Conservation (phyloP, 2,329 filamentous ascomycete species). For the Alternaria gaisen region DNA sequence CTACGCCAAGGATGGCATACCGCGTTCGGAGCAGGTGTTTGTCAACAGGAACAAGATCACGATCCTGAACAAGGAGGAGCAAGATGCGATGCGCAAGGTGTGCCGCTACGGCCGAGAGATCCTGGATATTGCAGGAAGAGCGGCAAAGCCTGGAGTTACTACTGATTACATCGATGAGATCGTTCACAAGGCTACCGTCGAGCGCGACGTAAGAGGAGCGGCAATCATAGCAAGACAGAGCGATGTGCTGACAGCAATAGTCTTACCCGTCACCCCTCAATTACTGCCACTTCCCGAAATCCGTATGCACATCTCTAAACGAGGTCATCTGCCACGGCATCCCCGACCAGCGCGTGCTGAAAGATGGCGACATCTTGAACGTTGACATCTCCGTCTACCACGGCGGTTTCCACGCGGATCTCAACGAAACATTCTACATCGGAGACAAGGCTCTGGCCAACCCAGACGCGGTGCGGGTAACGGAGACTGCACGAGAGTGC, state of each 20-base stretch:
- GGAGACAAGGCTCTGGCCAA: conserved; percentile 86
- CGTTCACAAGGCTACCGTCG: conserved; percentile 92
- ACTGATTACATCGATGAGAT: conserved; percentile 95
- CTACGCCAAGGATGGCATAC: conserved; percentile 85
- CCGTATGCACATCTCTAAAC: conserved; percentile 94
- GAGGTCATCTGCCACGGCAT: conserved; percentile 99
- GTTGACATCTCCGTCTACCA: conserved; percentile 96
- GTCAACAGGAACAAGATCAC: conserved; percentile 81
- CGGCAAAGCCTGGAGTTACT: conserved; percentile 86
- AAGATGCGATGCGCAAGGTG: conserved; percentile 91
- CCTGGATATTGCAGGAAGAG: conserved; percentile 87
- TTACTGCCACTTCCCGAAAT: conserved; percentile 97
- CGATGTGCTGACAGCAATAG: conserved; percentile 58
- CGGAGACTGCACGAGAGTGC: conserved; percentile 88
- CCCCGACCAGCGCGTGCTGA: conserved; percentile 83
- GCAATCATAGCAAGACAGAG: neutral
- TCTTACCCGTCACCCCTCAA: conserved; percentile 95
- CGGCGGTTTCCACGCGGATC: conserved; percentile 91
- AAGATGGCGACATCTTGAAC: conserved; percentile 96
- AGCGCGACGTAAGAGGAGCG: conserved; percentile 78
- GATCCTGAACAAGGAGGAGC: conserved; percentile 79
- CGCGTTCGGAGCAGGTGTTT: conserved; percentile 70
- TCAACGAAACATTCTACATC: conserved; percentile 99
- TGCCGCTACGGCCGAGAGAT: conserved; percentile 89
- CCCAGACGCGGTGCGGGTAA: conserved; percentile 86